phyloP scores from a whole-genome alignment of 2,329 filamentous ascomycete genomes.

The Aspergillus flavus region DNA sequence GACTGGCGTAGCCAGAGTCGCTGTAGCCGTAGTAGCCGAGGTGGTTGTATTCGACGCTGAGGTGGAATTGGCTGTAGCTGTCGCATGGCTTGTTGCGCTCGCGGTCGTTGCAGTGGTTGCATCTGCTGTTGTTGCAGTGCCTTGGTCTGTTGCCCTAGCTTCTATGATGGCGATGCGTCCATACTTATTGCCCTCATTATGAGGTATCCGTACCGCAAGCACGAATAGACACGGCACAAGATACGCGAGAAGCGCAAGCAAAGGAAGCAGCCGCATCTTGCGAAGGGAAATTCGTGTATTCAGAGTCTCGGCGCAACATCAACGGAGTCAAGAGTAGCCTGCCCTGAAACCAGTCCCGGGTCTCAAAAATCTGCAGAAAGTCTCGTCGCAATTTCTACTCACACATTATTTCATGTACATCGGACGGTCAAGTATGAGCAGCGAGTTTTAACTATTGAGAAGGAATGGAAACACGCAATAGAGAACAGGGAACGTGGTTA shows the following conservation, averaged over 20 bases:
- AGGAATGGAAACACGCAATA: slow-evolving; percentile 5
- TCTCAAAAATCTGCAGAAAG: slow-evolving; percentile 5
- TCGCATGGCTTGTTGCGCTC: slow-evolving; percentile 14
- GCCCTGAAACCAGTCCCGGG: not conserved
- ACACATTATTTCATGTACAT: slow-evolving; percentile 13
- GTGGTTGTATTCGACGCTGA: slow-evolving; percentile 14
- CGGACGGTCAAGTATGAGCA: slow-evolving; percentile 4
- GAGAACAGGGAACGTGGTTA: slow-evolving; percentile 18
- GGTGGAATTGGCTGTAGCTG: slow-evolving; percentile 16
- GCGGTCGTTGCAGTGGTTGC: slow-evolving; percentile 8
- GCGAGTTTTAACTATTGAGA: not conserved
- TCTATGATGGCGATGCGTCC: slow-evolving; percentile 6
- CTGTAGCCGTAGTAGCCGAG: slow-evolving; percentile 25
- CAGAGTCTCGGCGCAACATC: not conserved
- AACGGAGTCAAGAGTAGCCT: not conserved
- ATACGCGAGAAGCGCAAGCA: slow-evolving; percentile 16
- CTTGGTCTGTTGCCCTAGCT: slow-evolving; percentile 14
- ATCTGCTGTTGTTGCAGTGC: slow-evolving; percentile 17
- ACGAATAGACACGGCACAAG: slow-evolving; percentile 18
- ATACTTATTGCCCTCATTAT: slow-evolving; percentile 10
- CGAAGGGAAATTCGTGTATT: not conserved
- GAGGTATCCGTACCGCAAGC: slow-evolving; percentile 16
- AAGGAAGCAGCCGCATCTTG: slow-evolving; percentile 19
- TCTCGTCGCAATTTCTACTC: slow-evolving; percentile 7
- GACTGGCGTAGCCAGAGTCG: slow-evolving; percentile 27